Base-by-base conservation (phyloP, 805 yeast species). In the Jamesozyma gamospora region DNA sequence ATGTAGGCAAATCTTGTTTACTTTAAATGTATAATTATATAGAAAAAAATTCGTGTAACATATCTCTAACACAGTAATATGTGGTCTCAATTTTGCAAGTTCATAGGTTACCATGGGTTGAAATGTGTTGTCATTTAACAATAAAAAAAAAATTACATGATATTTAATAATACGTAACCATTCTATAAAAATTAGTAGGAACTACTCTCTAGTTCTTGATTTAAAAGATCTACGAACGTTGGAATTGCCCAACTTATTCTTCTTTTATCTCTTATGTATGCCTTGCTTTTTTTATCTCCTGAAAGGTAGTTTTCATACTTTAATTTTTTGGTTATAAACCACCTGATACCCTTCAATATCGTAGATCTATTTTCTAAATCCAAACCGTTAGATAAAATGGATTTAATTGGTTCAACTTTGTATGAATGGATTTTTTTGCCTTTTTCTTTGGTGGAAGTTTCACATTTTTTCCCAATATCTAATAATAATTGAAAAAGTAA, bases 401-500 rank as follows among this genome's bases (percentile, higher is more conserved):
- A 39, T 2, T 49, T 41, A 47, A 71, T 43, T 0, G 48, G 29
- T 12, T 58, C 61, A 33, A 56, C 63, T 25, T 51, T 53, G 40
- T 61, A 69, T 12, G 36, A 28, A 10, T 40, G 38, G 1, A 35
- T 32, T 29, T 56, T 64, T 29, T 53, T 44, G n/a, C 63, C 66
- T 9, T 46, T 45, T 16, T 45, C 44, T 32, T 59, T 65, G 6
- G 48, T 51, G n/a, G 53, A 68, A 13, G 56, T 50, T 50, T 77
- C 83, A 0, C 82, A 74, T 49, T 72, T 73, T 54, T 76, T 80
- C 10, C 76, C 94, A 8, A 82, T 50, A 13, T 66, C 64, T 43
- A 82, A 80, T 31, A 84, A 67, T 46, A 86, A 67, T 6, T 81
- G 75, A 19, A 82, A 79, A 38, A 88, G 59, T 37, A 84, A 58